These are phyloP conservation scores for Boletus insuetus DNA, from an alignment of 768 basidiomycete genomes.

Conservation along the genomic window DNA sequence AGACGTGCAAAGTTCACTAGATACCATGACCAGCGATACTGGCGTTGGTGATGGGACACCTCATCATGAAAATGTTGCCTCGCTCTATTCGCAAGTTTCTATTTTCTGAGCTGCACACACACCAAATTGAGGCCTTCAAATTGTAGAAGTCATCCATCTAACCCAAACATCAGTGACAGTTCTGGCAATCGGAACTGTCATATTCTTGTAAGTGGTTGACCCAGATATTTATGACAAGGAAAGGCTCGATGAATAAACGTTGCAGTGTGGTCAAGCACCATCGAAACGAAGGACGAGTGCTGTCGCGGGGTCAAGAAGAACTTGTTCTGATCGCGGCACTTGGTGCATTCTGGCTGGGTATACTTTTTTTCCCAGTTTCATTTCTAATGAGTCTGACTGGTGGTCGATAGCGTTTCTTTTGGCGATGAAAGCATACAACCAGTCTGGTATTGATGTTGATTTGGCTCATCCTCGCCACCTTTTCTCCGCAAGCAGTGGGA, in stretches of 20 bases:
- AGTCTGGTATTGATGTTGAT: constrained; percentile 29
- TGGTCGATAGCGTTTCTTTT: constrained; percentile 38
- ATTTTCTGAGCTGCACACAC: constrained; percentile 1
- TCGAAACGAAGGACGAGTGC: constrained; percentile 49
- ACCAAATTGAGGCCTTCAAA: constrained; percentile 12
- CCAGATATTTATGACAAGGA: not conserved
- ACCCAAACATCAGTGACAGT: constrained; percentile 75
- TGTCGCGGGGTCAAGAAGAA: constrained; percentile 74
- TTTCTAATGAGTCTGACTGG: constrained; percentile 3
- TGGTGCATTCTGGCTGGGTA: constrained; percentile 77
- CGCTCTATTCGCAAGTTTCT: constrained; percentile 31
- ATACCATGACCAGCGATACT: constrained; percentile 38
- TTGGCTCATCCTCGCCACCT: constrained; percentile 29
- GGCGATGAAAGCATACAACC: constrained; percentile 39
- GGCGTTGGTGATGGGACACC: constrained; percentile 49
- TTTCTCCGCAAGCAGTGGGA: constrained; percentile 35
- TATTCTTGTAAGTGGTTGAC: constrained; percentile 54
- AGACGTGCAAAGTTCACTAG: constrained; percentile 7
- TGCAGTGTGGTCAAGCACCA: constrained; percentile 68
- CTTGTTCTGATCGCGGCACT: constrained; percentile 67
- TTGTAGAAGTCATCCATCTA: constrained; percentile 57
- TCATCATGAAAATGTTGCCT: constrained; percentile 48
- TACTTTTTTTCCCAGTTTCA: constrained; percentile 19
- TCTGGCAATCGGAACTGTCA: constrained; percentile 60
- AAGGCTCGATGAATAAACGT: not conserved